Base-by-base conservation (phyloP, 495 filamentous ascomycete species). In the Tuber umbilicatum region DNA sequence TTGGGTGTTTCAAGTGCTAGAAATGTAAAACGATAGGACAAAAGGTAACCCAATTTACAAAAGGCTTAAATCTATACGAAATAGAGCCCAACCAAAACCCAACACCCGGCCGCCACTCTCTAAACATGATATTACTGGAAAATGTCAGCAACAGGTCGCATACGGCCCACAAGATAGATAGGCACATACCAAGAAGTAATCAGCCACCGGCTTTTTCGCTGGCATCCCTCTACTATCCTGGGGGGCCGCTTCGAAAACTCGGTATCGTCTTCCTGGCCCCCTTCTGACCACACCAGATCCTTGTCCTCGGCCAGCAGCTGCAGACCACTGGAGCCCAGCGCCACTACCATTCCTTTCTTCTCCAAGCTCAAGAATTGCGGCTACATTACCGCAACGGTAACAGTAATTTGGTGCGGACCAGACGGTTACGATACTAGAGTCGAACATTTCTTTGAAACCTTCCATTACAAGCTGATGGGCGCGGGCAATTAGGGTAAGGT, bases 391-490 rank as follows among this genome's bases (percentile, higher is more conserved):
- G 79, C 95, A 99, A 31, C 95, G 89, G 85, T 99, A 99, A 85
- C 95, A 99, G 84, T 99, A 99, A 83, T 99, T 99, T 2, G 95
- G 95, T 69, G 95, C 95, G 14, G 90, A 93, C 95, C 95, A 97
- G 69, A 99, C 94, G 0, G 95, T 99, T 6, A 99, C 95, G 74
- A 99, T 97, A 37, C 89, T 91, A 23, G 88, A 89, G 78, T 98
- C 94, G 79, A 97, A 97, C 94, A 97, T 97, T 85, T 97, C 95
- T 84, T 98, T 98, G 84, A 97, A 98, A 14, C 95, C 95, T 83
- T 99, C 95, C 95, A 98, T 99, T 45, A 99, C 95, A 38, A 99
- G 89, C 84, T 99, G 95, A 82, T 99, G 95, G 27, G 95, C 95
- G 73, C 95, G 89, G 70, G 95, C 95, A 70, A 99, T 94, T 60